Conservation (phyloP, 495 filamentous ascomycete genomes). For the Parachaetomium inaequale region DNA sequence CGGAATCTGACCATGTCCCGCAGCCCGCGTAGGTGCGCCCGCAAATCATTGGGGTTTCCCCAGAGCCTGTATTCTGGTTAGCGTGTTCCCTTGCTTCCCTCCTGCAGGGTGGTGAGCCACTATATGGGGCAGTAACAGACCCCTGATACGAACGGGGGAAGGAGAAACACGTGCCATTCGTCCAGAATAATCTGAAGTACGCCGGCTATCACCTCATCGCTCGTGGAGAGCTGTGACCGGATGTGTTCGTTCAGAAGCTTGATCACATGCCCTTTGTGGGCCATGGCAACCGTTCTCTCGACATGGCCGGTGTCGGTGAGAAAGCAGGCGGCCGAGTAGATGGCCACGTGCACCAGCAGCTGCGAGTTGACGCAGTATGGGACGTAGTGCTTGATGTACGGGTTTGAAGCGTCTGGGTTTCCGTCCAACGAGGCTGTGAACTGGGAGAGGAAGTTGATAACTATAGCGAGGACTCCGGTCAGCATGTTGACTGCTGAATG, state of each 20-base stretch:
- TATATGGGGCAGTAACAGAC: neutral
- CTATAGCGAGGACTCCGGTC: constrained; percentile 30
- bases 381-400: constrained; percentile 37
- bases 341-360: constrained; percentile 34
- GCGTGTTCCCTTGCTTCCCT: neutral
- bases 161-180: constrained; percentile 30
- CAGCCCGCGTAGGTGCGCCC: constrained; percentile 34
- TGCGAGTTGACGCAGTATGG: constrained; percentile 35
- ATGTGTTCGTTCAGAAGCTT: constrained; percentile 38
- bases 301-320: constrained; percentile 38
- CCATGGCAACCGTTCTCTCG: constrained; percentile 35
- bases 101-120: neutral
- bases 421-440: constrained; percentile 42
- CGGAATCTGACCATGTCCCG: constrained; percentile 36
- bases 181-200: constrained; percentile 38
- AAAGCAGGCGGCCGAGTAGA: constrained; percentile 40
- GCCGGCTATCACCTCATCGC: constrained; percentile 37
- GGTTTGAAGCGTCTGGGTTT: constrained; percentile 35
- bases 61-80: constrained; percentile 23
- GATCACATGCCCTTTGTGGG: constrained; percentile 36
- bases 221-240: constrained; percentile 28
- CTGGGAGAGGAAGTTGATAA: constrained; percentile 56
- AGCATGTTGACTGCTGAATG: neutral
- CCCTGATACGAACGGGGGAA: neutral
- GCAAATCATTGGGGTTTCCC: constrained; percentile 33